These are phyloP conservation scores for Hsuehochloa calcarea DNA, from an alignment of 176 grass and related monocot species.

Conservation along the genomic window DNA sequence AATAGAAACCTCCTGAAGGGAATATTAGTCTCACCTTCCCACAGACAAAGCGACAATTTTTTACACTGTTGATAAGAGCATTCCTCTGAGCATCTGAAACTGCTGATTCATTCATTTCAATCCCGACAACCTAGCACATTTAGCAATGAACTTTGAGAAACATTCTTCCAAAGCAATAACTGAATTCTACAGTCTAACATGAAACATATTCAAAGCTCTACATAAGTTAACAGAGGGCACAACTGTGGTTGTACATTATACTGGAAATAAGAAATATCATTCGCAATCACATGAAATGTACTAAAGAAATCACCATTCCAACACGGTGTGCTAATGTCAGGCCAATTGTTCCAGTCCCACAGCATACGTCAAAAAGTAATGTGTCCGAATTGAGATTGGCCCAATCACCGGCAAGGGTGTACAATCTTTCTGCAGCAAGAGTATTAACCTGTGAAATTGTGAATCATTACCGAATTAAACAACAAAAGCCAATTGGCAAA, in stretches of 20 bases:
- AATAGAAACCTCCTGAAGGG: neutral
- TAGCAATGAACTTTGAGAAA: slow-evolving; percentile 21
- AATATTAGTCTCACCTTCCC: slow-evolving; percentile 57
- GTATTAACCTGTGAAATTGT: slow-evolving; percentile 83
- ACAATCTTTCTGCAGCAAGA: slow-evolving; percentile 89
- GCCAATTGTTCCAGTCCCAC: slow-evolving; percentile 97
- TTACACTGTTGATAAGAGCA: slow-evolving; percentile 75
- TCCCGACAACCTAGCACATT: slow-evolving; percentile 83
- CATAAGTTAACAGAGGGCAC: neutral
- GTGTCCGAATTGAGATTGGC: slow-evolving; percentile 87
- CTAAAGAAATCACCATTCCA: slow-evolving; percentile 66
- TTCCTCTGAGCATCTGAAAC: slow-evolving; percentile 89
- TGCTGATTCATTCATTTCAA: slow-evolving; percentile 97
- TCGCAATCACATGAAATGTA: neutral
- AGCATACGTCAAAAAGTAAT: slow-evolving; percentile 95
- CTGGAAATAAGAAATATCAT: slow-evolving; percentile 26
- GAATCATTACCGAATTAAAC: slow-evolving; percentile 35
- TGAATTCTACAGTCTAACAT: slow-evolving; percentile 3
- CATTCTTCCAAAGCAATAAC: slow-evolving; percentile 13
- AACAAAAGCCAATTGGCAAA: slow-evolving; percentile 14
- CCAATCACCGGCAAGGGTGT: slow-evolving; percentile 89
- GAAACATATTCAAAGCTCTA: neutral
- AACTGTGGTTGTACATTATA: neutral
- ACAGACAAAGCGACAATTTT: slow-evolving; percentile 87
- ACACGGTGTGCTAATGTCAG: slow-evolving; percentile 84